Evolutionary conservation across 305 asterid species (phyloP), one percentile per base, ranked within the genome.

Genomic region (Fraxinus latifolia): DNA sequence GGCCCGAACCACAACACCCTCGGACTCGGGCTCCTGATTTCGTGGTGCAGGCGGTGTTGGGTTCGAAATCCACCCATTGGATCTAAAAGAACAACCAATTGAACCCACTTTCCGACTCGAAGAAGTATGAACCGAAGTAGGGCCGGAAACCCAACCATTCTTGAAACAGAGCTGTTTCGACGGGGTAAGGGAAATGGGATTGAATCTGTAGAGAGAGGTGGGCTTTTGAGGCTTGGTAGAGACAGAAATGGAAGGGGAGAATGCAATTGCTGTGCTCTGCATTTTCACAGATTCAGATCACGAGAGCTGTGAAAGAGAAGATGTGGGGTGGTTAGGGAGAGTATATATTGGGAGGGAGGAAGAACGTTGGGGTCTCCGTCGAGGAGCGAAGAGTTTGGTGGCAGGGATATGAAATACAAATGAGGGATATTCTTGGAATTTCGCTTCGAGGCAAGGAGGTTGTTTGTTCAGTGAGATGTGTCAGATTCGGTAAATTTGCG

Each of bases 231-330:
- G 72, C 68, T 82, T 78, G 23, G 76, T 74, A 36, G 86, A 84
- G 12, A 84, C 77, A 34, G 89, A 84, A 55, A 89, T 77, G 11
- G 92, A 86, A 5, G 92, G 88, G 31, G 90, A 80, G 47, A 89
- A 89, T 50, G 90, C 86, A 39, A 89, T 76, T 4, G 92, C 90
- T 0, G 87, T 17, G 89, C 90, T 83, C 86, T 89, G 92, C 92
- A 89, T 89, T 84, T 80, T 29, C 74, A 2, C 74, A 68, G 74
- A 68, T 68, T 68, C 74, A 68, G 39, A 68, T 68, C 39, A 31
- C 19, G 36, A 12, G 32, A 68, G 21, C 74, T 67, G 73, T 25
- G 17, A 8, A 17, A 29, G 23, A 68, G 74, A 31, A 27, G 74
- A 68, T 1, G 74, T 12, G 21, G 74, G 7, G 7, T 67, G 74